phyloP scores from a whole-genome alignment of 352 stramenopile species.

The Phytophthora ramorum region DNA sequence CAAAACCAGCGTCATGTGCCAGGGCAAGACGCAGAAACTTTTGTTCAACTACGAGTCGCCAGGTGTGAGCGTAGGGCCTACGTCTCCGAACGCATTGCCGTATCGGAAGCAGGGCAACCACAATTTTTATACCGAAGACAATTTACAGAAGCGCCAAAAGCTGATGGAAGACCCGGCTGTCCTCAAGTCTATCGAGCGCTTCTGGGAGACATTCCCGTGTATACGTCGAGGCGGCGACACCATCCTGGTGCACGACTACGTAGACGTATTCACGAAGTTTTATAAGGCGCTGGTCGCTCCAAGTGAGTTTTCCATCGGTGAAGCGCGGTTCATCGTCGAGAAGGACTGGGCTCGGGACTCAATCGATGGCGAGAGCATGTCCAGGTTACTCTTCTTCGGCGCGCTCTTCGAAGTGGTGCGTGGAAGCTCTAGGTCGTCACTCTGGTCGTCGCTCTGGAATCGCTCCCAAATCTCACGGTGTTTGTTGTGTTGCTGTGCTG shows the following conservation, averaged over 20 bases:
- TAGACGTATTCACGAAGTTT: constrained; percentile 85
- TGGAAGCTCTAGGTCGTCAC: neutral
- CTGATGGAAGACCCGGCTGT: constrained; percentile 60
- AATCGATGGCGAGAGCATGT: constrained; percentile 57
- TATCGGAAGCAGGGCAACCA: constrained; percentile 83
- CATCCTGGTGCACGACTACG: constrained; percentile 66
- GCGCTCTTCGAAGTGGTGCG: constrained; percentile 80
- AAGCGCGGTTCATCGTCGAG: constrained; percentile 77
- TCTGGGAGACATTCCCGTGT: constrained; percentile 77
- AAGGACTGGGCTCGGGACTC: constrained; percentile 77
- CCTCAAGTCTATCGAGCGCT: constrained; percentile 57
- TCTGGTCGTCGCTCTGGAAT: too few species aligned
- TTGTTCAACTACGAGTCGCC: constrained; percentile 59
- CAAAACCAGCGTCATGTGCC: constrained; percentile 71
- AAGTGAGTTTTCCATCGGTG: constrained; percentile 74
- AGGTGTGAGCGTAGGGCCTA: neutral
- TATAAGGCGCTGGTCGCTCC: constrained; percentile 81
- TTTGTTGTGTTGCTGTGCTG: neutral
- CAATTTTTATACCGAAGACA: constrained; percentile 73
- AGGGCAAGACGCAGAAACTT: constrained; percentile 53
- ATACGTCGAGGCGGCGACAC: constrained; percentile 53
- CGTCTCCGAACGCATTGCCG: constrained; percentile 37
- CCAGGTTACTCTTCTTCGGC: constrained; percentile 62
- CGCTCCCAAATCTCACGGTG: neutral
- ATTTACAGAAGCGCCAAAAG: constrained; percentile 61